These are phyloP conservation scores for Starmerella ratchasimensis DNA, from an alignment of 805 yeast genomes.

Conservation along the genomic window DNA sequence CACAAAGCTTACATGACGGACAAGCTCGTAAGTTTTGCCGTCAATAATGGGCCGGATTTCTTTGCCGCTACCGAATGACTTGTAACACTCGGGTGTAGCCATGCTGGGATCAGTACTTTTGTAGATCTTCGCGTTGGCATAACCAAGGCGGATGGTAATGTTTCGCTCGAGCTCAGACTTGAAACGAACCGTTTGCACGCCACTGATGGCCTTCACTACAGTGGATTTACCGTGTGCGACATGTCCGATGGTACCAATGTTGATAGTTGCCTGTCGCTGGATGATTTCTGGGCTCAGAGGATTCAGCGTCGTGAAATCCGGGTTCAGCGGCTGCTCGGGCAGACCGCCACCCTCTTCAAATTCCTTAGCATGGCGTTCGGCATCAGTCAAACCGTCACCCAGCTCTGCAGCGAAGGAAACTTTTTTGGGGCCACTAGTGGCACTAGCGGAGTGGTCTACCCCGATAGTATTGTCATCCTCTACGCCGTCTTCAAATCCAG, in stretches of 20 bases:
- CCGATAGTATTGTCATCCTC: constrained; percentile 20
- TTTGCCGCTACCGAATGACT: constrained; percentile 85
- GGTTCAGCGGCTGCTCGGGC: constrained; percentile 88
- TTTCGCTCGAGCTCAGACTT: constrained; percentile 98
- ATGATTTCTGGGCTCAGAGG: constrained; percentile 92
- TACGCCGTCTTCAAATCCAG: constrained; percentile 22
- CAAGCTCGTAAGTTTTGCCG: constrained; percentile 69
- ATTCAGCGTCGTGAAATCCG: constrained; percentile 66
- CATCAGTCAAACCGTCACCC: constrained; percentile 49
- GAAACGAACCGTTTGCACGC: constrained; percentile 98
- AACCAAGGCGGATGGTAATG: constrained; percentile 95
- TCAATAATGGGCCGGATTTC: constrained; percentile 90
- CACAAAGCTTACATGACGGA: constrained; percentile 95
- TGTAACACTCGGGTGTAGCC: constrained; percentile 90
- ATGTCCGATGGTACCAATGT: constrained; percentile 90
- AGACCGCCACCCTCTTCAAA: constrained; percentile 97
- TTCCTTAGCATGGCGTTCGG: constrained; percentile 65
- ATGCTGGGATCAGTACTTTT: constrained; percentile 75
- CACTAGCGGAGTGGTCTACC: constrained; percentile 12
- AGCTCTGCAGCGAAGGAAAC: constrained; percentile 57
- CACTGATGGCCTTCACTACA: constrained; percentile 90
- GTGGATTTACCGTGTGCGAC: constrained; percentile 94
- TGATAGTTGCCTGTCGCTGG: constrained; percentile 92
- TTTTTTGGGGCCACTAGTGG: constrained; percentile 34
- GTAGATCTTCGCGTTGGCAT: constrained; percentile 97